phyloP scores from a whole-genome alignment of 495 filamentous ascomycete species.

The Monascus purpureus region DNA sequence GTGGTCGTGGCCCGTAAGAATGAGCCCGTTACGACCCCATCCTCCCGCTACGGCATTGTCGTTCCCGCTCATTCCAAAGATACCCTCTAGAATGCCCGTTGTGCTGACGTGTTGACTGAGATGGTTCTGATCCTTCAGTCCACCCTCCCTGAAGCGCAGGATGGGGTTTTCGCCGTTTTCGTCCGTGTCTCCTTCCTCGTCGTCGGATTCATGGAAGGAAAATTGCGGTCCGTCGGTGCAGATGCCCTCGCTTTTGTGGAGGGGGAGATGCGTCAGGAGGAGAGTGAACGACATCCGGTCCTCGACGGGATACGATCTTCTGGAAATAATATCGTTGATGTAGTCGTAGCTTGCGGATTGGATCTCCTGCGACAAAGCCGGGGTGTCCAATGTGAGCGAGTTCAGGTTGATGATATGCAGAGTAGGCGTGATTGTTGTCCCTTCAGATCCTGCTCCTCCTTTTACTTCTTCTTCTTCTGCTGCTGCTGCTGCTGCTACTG shows the following conservation, averaged over 20 bases:
- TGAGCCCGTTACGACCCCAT: conserved; percentile 51
- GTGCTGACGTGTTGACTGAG: conserved; percentile 49
- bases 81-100: conserved; percentile 55
- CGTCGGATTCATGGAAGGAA: conserved; percentile 45
- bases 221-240: conserved; percentile 79
- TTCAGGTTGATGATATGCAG: conserved; percentile 80
- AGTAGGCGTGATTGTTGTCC: conserved; percentile 20
- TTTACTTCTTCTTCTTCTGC: conserved; percentile 7
- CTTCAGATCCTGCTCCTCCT: no score
- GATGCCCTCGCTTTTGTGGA: conserved; percentile 69
- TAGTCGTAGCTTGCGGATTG: conserved; percentile 64
- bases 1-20: conserved; percentile 91
- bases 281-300: conserved; percentile 58
- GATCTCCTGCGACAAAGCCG: conserved; percentile 47
- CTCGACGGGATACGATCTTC: conserved; percentile 50
- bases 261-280: conserved; percentile 80
- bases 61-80: conserved; percentile 63
- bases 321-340: conserved; percentile 52
- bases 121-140: conserved; percentile 85
- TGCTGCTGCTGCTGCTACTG: conserved; percentile 21
- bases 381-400: conserved; percentile 79
- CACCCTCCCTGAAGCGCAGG: conserved; percentile 34
- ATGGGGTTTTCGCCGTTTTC: conserved; percentile 9
- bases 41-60: conserved; percentile 35
- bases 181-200: conserved; percentile 15